Conservation (phyloP, 1,284 basidiomycete genomes). For the Omphalotus olearius region DNA sequence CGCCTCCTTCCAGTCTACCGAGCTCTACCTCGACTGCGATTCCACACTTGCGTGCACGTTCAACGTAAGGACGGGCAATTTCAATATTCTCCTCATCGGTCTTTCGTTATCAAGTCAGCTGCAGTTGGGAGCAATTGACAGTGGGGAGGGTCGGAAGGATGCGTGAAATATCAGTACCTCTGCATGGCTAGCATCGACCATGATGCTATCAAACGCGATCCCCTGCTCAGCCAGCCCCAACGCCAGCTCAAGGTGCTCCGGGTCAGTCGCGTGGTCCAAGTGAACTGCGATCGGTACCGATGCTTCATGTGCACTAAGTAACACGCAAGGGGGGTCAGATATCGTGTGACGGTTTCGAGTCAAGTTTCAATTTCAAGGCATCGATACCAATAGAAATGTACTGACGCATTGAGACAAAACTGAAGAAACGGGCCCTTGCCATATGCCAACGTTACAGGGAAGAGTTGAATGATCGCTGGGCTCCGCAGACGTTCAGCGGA, state of each 20-base stretch:
- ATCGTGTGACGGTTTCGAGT: background rate
- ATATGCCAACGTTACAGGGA: constrained; percentile 42
- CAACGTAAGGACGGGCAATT: constrained; percentile 41
- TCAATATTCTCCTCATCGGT: constrained; percentile 47
- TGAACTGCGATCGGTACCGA: constrained; percentile 46
- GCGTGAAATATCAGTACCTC: constrained; percentile 25
- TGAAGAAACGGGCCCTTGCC: constrained; percentile 43
- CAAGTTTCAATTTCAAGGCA: too few species aligned
- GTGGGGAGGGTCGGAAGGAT: background rate
- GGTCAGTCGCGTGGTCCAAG: constrained; percentile 46
- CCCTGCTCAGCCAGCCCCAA: constrained; percentile 42
- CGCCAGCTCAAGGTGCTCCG: constrained; percentile 43
- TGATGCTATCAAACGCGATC: constrained; percentile 46
- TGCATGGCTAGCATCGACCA: constrained; percentile 49
- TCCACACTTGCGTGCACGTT: constrained; percentile 36
- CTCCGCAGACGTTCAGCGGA: constrained; percentile 41
- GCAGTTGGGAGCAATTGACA: background rate
- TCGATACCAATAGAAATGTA: constrained; percentile 5
- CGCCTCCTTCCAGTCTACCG: constrained; percentile 47
- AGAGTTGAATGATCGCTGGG: constrained; percentile 42
- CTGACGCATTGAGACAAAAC: constrained; percentile 42
- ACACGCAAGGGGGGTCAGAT: background rate
- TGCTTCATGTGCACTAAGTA: constrained; percentile 35
- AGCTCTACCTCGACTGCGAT: constrained; percentile 47
- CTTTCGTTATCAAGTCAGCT: constrained; percentile 19